These are phyloP conservation scores for Cyberlindnera mrakii DNA, from an alignment of 805 yeast genomes.

Conservation along the genomic window DNA sequence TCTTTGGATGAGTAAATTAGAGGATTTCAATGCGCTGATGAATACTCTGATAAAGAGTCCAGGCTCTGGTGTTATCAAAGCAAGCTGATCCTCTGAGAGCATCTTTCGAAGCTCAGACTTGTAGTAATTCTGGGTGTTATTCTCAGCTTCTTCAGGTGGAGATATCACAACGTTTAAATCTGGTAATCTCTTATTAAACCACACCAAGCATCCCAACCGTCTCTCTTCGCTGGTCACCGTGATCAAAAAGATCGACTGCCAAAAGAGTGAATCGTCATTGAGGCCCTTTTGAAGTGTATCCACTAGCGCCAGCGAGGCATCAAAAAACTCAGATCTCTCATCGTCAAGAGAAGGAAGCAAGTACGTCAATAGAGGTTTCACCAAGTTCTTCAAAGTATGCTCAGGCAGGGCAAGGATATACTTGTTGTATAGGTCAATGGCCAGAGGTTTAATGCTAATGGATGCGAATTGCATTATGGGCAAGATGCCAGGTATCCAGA, in stretches of 20 bases:
- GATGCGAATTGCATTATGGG: slow-evolving; percentile 87
- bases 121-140: slow-evolving; percentile 17
- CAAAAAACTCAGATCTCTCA: slow-evolving; percentile 79
- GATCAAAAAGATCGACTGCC: slow-evolving; percentile 76
- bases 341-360: slow-evolving; percentile 88
- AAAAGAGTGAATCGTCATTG: slow-evolving; percentile 67
- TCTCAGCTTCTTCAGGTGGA: slow-evolving; percentile 9
- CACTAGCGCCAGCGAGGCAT: slow-evolving; percentile 50
- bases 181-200: slow-evolving; percentile 67
- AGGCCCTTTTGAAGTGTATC: slow-evolving; percentile 52
- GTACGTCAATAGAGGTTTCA: slow-evolving; percentile 68
- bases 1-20: slow-evolving; percentile 70
- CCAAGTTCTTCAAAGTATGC: slow-evolving; percentile 41
- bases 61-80: slow-evolving; percentile 68
- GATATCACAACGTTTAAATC: slow-evolving; percentile 35
- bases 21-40: slow-evolving; percentile 57
- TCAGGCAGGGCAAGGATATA: slow-evolving; percentile 50
- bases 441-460: slow-evolving; percentile 76
- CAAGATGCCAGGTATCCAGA: slow-evolving; percentile 91
- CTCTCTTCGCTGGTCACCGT: slow-evolving; percentile 76
- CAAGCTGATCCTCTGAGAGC: slow-evolving; percentile 45
- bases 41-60: slow-evolving; percentile 75
- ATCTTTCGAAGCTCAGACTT: slow-evolving; percentile 18
- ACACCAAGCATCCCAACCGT: slow-evolving; percentile 76
- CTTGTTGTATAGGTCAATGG: slow-evolving; percentile 55